phyloP scores from a whole-genome alignment of 805 yeast genomes.

The Metschnikowia baotianmanensis region DNA sequence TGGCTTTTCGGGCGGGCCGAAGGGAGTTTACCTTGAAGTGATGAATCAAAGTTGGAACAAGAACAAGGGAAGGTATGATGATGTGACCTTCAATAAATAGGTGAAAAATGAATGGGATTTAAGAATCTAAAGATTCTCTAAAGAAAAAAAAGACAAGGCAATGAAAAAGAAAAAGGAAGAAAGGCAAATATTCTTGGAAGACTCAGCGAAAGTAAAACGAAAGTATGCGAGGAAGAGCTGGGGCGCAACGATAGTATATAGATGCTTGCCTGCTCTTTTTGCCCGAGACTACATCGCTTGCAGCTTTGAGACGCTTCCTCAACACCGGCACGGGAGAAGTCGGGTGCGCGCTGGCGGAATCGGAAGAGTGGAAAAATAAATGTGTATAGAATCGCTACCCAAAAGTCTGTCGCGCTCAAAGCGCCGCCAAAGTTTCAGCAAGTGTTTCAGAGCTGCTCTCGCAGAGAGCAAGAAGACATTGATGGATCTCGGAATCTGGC shows the following conservation, averaged over 20 bases:
- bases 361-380: not conserved
- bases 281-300: slow-evolving; percentile 11
- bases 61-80: too few relatives aligned
- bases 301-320: slow-evolving; percentile 7
- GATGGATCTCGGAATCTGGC: not conserved
- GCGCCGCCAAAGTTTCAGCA: not conserved
- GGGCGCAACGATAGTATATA: slow-evolving; percentile 4
- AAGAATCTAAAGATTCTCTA: not conserved
- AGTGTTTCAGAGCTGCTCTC: not conserved
- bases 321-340: slow-evolving; percentile 10
- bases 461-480: not conserved
- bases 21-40: not conserved
- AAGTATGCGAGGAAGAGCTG: not conserved
- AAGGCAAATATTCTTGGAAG: too few relatives aligned
- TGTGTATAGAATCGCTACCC: not conserved
- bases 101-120: not conserved
- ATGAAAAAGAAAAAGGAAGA: not conserved
- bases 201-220: not conserved
- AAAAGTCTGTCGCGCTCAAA: too few relatives aligned
- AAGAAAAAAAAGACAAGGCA: not conserved
- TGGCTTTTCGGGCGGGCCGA: not conserved
- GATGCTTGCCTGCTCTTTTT: slow-evolving; percentile 5
- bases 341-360: slow-evolving; percentile 11
- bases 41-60: not conserved
- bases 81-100: too few relatives aligned